phyloP scores from a whole-genome alignment of 257 asterid genomes.

The Solanum virginianum region DNA sequence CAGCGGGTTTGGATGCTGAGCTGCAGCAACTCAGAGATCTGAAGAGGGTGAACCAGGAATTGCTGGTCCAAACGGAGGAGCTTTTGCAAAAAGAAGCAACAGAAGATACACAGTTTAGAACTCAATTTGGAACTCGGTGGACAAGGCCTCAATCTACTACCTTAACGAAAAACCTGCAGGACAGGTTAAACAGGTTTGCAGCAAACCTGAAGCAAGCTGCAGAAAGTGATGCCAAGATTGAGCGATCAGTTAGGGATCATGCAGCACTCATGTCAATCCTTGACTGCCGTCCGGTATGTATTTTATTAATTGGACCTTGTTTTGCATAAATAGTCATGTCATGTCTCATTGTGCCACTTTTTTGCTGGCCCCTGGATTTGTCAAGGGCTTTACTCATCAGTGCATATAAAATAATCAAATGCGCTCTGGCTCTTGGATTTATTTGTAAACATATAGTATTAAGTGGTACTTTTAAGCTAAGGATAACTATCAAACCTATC shows the following conservation, averaged over 20 bases:
- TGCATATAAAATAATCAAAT: neutral
- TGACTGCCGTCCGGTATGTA: constrained; percentile 74
- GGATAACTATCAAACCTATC: neutral
- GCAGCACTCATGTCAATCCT: constrained; percentile 83
- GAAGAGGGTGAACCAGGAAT: constrained; percentile 85
- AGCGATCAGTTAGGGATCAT: constrained; percentile 89
- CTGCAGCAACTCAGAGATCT: constrained; percentile 89
- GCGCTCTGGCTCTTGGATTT: neutral
- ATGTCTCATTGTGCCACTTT: neutral
- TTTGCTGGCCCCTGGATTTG: neutral
- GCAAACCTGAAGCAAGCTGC: constrained; percentile 90
- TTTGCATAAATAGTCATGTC: neutral
- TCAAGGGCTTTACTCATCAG: neutral
- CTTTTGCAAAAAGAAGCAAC: constrained; percentile 82
- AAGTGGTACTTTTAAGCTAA: neutral
- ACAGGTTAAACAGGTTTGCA: constrained; percentile 82
- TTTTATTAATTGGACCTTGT: neutral
- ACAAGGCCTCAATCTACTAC: constrained; percentile 96
- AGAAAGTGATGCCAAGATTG: constrained; percentile 92
- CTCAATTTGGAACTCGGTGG: constrained; percentile 93
- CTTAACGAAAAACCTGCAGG: constrained; percentile 72
- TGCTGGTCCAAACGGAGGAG: constrained; percentile 85
- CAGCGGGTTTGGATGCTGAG: constrained; percentile 85
- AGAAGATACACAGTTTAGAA: constrained; percentile 90
- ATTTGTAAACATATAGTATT: neutral